Evolutionary conservation across 2,329 filamentous ascomycete genomes (phyloP).

Genomic region (Xylariaceae sp.): DNA sequence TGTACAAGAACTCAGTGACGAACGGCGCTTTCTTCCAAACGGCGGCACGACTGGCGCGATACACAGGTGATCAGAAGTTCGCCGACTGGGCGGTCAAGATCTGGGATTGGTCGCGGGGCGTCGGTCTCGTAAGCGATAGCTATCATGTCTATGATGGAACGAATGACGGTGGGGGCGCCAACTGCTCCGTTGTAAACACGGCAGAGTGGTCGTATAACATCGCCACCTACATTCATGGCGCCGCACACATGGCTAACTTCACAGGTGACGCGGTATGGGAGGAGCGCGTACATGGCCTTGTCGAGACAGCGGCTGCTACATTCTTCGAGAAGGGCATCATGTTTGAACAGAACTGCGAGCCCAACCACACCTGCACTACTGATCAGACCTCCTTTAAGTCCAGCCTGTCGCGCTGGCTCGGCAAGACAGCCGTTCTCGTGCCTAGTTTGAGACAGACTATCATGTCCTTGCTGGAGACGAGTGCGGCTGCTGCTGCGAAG

Average conservation of each 20-base stretch:
- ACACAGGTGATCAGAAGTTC: constrained; percentile 75
- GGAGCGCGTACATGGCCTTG: constrained; percentile 40
- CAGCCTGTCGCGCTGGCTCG: constrained; percentile 44
- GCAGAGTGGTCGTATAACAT: constrained; percentile 38
- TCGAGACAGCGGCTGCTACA: constrained; percentile 33
- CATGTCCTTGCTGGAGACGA: constrained; percentile 23
- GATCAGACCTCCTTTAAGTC: constrained; percentile 38
- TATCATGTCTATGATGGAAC: constrained; percentile 58
- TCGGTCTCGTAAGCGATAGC: constrained; percentile 48
- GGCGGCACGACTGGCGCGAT: constrained; percentile 69
- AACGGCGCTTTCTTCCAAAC: constrained; percentile 68
- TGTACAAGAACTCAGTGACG: constrained; percentile 63
- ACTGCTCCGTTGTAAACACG: constrained; percentile 49
- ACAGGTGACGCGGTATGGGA: constrained; percentile 42
- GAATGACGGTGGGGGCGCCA: constrained; percentile 36
- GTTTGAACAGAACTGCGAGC: constrained; percentile 55
- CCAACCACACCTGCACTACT: constrained; percentile 26
- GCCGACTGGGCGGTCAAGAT: constrained; percentile 66
- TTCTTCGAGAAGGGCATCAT: constrained; percentile 49
- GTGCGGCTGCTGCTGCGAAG: constrained; percentile 38
- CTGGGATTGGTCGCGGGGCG: constrained; percentile 56
- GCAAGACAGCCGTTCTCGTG: constrained; percentile 35
- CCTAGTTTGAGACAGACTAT: constrained; percentile 26
- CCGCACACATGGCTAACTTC: constrained; percentile 37
- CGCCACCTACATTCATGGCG: constrained; percentile 33